Conservation (phyloP, 164 flowering plant genomes). For the Aristolochia fimbriata region DNA sequence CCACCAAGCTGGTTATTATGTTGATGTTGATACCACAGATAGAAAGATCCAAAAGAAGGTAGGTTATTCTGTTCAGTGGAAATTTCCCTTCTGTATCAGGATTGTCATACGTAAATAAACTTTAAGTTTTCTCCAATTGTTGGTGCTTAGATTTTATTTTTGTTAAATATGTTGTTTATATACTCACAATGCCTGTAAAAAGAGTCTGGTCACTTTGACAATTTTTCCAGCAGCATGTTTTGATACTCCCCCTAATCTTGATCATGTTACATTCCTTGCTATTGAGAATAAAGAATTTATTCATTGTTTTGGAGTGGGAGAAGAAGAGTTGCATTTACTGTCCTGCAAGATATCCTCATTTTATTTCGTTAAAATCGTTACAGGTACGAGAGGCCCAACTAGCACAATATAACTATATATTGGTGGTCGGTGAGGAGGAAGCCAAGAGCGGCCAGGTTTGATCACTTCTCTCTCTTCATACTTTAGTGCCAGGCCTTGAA, state of each 20-base stretch:
- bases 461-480: not conserved
- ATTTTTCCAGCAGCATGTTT: too few relatives aligned
- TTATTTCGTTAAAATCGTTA: not conserved
- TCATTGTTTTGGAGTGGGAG: too few relatives aligned
- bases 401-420: conserved; percentile 87
- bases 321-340: too few relatives aligned
- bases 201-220: too few relatives aligned
- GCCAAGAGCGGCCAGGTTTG: conserved; percentile 62
- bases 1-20: conserved; percentile 68
- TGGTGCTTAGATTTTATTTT: not conserved
- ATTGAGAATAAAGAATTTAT: too few relatives aligned
- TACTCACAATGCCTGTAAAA: too few relatives aligned
- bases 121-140: not conserved
- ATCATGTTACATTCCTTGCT: too few relatives aligned
- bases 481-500: not conserved
- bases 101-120: not conserved
- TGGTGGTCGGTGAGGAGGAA: conserved; percentile 95
- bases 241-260: too few relatives aligned
- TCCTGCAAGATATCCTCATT: not conserved
- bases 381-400: conserved; percentile 96
- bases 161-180: too few relatives aligned
- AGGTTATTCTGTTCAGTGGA: not conserved
- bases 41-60: conserved; percentile 93
- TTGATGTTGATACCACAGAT: conserved; percentile 73
- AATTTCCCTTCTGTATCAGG: not conserved